Conservation (phyloP, 345 rosid species). For the Acer saccharum region DNA sequence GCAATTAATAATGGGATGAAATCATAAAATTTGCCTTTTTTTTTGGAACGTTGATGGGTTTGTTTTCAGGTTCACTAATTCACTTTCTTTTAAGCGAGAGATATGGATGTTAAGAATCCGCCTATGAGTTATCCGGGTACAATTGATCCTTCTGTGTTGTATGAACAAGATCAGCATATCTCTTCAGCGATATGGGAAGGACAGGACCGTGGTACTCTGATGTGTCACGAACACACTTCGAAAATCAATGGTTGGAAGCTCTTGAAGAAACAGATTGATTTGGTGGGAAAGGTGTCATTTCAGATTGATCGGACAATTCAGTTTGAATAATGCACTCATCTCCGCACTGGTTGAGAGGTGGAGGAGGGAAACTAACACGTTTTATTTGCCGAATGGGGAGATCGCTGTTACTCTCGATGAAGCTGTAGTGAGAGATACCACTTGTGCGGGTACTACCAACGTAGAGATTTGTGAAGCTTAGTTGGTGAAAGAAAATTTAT, state of each 20-base stretch:
- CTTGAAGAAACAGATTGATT: constrained; percentile 51
- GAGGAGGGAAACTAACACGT: constrained; percentile 77
- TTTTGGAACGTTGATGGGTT: background rate
- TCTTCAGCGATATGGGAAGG: constrained; percentile 59
- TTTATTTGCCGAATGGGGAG: constrained; percentile 71
- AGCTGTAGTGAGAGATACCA: constrained; percentile 59
- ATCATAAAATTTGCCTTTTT: too few relatives aligned
- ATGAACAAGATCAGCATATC: constrained; percentile 65
- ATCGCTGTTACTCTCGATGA: constrained; percentile 70
- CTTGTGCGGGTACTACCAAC: constrained; percentile 18
- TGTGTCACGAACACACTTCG: constrained; percentile 77
- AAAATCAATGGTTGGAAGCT: constrained; percentile 78
- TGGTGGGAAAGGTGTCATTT: constrained; percentile 67
- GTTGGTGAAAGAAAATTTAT: constrained; percentile 61
- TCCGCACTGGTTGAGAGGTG: constrained; percentile 67
- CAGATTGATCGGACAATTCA: constrained; percentile 63
- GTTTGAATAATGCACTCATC: constrained; percentile 72
- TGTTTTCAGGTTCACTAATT: background rate
- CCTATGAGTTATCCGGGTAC: constrained; percentile 30
- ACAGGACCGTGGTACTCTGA: constrained; percentile 76
- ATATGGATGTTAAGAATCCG: constrained; percentile 16
- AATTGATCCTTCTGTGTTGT: constrained; percentile 38
- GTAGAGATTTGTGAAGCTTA: constrained; percentile 59
- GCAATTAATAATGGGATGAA: too few relatives aligned
- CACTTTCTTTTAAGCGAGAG: background rate